Evolutionary conservation across 1,139 yeast genomes (phyloP), one percentile per base, ranked within the genome.

Genomic region (Nakaseomyces kungkrabaensis): DNA sequence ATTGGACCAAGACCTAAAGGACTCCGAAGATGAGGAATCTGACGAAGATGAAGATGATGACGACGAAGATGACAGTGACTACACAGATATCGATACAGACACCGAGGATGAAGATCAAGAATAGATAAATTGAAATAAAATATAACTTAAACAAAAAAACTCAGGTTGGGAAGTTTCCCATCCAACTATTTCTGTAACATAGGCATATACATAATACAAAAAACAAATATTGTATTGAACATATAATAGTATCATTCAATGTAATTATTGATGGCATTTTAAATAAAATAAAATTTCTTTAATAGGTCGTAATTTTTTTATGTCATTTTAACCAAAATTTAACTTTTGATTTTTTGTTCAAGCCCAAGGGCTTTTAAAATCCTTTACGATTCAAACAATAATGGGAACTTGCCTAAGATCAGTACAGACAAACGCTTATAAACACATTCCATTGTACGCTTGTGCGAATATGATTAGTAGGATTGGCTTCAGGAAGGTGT

Each of bases 41-140:
- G 59, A 61, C 10, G 59, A 57, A 0, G 65, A 63, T 50, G 66
- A 64, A 26, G 72, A 67, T 37, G 81, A 77, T 52, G 80, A 75
- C 51, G 81, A 76, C 54, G 74, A 66, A 33, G 78, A 74, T 29
- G 72, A 69, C 29, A 70, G 61, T 45, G 73, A 71, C 48, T 71
- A 69, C 58, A 68, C 73, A 1, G 75, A 72, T 56, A 70, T 71
- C 41, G 70, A 72, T 52, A 71, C 75, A 0, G 75, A 71, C 54
- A 71, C 73, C 4, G 75, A 72, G 38, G 73, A 70, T 54, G 66
- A 55, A 26, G 65, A 38, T 8, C 4, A 38, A 25, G 5, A 33
- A 6, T 13, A 5, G 24, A 36, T 17, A 36, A 17, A 36, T 13
- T 17, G 5, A 6, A 36, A 13, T 1, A 36, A 17, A 36, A 29